phyloP scores from a whole-genome alignment of 768 basidiomycete genomes.

The Suillus subluteus region DNA sequence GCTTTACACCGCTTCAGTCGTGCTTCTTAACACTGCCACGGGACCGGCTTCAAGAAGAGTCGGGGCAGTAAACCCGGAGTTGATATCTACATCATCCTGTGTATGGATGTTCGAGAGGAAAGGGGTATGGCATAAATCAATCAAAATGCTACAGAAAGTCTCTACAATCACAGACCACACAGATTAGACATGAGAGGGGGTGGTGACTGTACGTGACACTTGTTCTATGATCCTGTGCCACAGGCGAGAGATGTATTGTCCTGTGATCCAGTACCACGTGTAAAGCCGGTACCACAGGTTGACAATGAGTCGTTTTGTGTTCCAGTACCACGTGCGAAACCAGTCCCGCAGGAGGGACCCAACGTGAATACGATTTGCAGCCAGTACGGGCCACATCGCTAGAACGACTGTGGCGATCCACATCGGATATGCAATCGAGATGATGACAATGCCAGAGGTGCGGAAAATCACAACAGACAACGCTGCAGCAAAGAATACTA shows the following conservation, averaged over 20 bases:
- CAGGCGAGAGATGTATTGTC: not conserved
- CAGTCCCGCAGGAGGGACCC: not conserved
- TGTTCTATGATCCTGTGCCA: not conserved
- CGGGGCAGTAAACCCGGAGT: not conserved
- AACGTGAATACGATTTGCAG: not conserved
- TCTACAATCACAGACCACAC: not conserved
- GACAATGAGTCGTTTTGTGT: no score
- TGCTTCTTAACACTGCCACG: not conserved
- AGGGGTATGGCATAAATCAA: not conserved
- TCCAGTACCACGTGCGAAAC: not conserved
- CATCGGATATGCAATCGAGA: conserved; percentile 12
- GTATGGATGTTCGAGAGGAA: not conserved
- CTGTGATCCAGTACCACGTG: not conserved
- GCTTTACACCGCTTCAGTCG: not conserved
- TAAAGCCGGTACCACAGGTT: not conserved
- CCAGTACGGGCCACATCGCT: conserved; percentile 5
- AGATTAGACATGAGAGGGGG: not conserved
- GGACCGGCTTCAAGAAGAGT: not conserved
- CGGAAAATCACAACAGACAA: conserved; percentile 31
- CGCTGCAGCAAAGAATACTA: conserved; percentile 30
- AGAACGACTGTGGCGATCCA: conserved; percentile 7
- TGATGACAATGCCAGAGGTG: conserved; percentile 17
- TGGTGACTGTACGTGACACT: not conserved
- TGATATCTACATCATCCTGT: no score
- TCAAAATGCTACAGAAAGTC: not conserved